Conservation (phyloP, 345 rosid genomes). For the Salix exigua region DNA sequence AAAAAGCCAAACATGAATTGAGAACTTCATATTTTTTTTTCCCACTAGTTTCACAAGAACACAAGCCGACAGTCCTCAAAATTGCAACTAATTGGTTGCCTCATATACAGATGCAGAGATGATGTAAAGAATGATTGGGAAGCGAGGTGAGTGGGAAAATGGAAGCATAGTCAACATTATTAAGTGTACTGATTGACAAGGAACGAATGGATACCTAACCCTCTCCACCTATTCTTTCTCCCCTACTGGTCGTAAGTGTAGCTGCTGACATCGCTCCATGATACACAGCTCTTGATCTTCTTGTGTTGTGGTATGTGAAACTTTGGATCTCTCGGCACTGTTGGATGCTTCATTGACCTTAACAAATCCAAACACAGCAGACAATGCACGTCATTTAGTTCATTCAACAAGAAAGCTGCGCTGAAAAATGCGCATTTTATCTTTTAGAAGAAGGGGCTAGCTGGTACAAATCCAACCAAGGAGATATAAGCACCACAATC, state of each 20-base stretch:
- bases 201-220: background rate
- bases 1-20: background rate
- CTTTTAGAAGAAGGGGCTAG: too few species aligned
- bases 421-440: background rate
- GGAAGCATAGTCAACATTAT: conserved; percentile 14
- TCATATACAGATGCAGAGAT: conserved; percentile 28
- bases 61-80: conserved; percentile 16
- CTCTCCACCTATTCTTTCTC: background rate
- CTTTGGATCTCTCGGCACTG: conserved; percentile 75
- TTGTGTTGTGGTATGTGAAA: conserved; percentile 72
- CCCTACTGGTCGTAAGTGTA: conserved; percentile 26
- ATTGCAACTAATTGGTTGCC: conserved; percentile 52
- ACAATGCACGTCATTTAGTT: background rate
- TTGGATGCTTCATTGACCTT: conserved; percentile 82
- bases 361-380: background rate
- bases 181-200: conserved; percentile 5
- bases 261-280: conserved; percentile 51
- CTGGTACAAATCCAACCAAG: too few species aligned
- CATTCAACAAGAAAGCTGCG: background rate
- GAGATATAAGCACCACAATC: too few species aligned
- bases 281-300: conserved; percentile 75
- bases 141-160: background rate
- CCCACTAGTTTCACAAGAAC: background rate
- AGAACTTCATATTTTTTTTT: background rate
- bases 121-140: background rate